These are phyloP conservation scores for Naematelia aurantialba DNA, from an alignment of 768 basidiomycete species.

Conservation along the genomic window DNA sequence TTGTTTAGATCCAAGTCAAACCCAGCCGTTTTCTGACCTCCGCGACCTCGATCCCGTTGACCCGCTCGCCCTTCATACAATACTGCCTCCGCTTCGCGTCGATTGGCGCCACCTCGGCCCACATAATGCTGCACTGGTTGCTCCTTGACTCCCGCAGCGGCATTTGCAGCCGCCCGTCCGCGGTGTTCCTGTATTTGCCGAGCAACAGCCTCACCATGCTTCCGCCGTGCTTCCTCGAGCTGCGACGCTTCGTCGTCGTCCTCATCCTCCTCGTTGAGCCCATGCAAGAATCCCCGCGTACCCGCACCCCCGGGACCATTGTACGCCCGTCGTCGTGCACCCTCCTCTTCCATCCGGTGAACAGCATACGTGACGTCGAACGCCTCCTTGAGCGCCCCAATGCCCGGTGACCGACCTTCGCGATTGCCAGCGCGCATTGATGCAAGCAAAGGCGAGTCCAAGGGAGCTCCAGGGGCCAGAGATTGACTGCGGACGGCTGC, in stretches of 20 bases:
- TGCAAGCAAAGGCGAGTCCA: slow-evolving; percentile 88
- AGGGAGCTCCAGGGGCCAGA: slow-evolving; percentile 52
- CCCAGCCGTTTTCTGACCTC: slow-evolving; percentile 16
- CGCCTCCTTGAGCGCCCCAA: slow-evolving; percentile 91
- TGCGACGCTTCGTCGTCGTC: slow-evolving; percentile 57
- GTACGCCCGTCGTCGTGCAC: slow-evolving; percentile 76
- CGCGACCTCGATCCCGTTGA: slow-evolving; percentile 59
- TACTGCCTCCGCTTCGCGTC: slow-evolving; percentile 53
- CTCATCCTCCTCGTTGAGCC: slow-evolving; percentile 93
- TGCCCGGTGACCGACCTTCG: slow-evolving; percentile 83
- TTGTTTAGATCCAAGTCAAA: slow-evolving; percentile 86
- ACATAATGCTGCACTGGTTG: slow-evolving; percentile 50
- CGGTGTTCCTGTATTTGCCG: slow-evolving; percentile 52
- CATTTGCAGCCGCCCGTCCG: slow-evolving; percentile 47
- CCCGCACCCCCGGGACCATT: slow-evolving; percentile 76
- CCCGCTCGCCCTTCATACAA: slow-evolving; percentile 67
- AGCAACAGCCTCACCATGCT: slow-evolving; percentile 53
- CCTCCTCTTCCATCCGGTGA: slow-evolving; percentile 99
- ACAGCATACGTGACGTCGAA: slow-evolving; percentile 99
- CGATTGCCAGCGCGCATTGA: slow-evolving; percentile 67
- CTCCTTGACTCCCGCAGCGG: slow-evolving; percentile 46
- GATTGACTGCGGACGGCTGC: slow-evolving; percentile 45
- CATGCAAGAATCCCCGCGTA: slow-evolving; percentile 68
- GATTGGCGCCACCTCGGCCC: slow-evolving; percentile 54
- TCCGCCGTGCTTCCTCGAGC: slow-evolving; percentile 56